A percentile compares a stretch with the other conserved stretches of the same genome.
phyloP scores from a whole-genome alignment of 108 stramenopile genomes.

The Discostella stelligeroides region DNA sequence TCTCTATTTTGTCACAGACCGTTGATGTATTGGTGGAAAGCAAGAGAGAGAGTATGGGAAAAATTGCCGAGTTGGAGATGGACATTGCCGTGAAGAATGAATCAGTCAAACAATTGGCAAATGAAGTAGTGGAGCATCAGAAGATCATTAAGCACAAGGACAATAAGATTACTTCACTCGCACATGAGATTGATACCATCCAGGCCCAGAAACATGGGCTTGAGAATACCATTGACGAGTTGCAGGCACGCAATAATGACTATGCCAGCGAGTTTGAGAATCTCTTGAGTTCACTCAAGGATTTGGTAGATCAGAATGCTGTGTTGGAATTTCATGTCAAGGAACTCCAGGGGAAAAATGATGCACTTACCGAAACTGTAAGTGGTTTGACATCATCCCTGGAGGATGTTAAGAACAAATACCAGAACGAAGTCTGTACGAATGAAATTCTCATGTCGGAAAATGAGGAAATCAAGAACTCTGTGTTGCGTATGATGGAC shows the following conservation, averaged over 20 bases:
- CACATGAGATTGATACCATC: not conserved
- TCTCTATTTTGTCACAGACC: not conserved
- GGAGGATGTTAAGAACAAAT: not conserved
- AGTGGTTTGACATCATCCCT: not conserved
- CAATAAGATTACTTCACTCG: not conserved
- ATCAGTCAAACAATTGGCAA: not conserved
- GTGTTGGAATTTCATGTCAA: conserved; percentile 6
- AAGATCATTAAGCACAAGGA: conserved; percentile 2
- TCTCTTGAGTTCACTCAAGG: conserved; percentile 8
- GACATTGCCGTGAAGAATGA: conserved; percentile 14
- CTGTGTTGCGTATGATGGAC: no score
- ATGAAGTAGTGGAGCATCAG: not conserved
- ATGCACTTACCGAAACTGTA: not conserved
- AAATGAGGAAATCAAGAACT: not conserved
- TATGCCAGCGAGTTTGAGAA: conserved; percentile 12
- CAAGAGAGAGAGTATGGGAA: not conserved
- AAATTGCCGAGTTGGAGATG: not conserved
- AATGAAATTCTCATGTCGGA: not conserved
- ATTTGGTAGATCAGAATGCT: conserved; percentile 14
- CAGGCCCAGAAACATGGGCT: conserved; percentile 6
- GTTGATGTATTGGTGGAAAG: conserved; percentile 8
- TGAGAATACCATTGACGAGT: not conserved
- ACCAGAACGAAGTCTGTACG: not conserved
- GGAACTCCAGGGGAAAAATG: conserved; percentile 13
- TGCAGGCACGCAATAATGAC: conserved; percentile 6